A percentile compares a stretch with the other conserved stretches of the same genome.
Conservation (phyloP, 1,284 basidiomycete species). For the Ustilago trichophora region DNA sequence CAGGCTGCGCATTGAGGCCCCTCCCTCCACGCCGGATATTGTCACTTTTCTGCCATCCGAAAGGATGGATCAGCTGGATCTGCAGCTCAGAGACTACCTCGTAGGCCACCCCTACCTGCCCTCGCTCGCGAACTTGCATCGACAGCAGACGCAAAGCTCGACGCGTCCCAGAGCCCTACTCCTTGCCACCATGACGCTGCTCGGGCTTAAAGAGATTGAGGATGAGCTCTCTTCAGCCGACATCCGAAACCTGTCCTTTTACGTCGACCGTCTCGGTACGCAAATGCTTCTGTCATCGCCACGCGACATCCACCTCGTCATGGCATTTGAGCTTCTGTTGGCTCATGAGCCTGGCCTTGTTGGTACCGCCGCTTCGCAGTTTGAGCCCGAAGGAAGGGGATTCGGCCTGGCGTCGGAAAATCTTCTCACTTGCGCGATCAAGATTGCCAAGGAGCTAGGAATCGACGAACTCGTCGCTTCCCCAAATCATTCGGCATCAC, state of each 20-base stretch:
- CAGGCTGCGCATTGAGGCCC: constrained; percentile 13
- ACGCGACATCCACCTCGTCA: constrained; percentile 14
- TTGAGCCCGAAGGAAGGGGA: constrained; percentile 13
- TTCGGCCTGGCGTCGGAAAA: constrained; percentile 30
- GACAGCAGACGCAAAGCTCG: neutral
- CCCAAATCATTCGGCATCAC: neutral
- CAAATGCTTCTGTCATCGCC: constrained; percentile 27
- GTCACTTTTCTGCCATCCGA: constrained; percentile 3
- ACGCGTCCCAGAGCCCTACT: constrained; percentile 18
- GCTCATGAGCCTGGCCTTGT: constrained; percentile 33
- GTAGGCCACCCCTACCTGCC: constrained; percentile 31
- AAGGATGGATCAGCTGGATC: neutral
- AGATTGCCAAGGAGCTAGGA: constrained; percentile 17
- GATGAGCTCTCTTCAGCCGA: constrained; percentile 12
- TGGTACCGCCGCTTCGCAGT: constrained; percentile 19
- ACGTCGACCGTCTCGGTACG: constrained; percentile 20
- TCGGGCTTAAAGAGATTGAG: constrained; percentile 3
- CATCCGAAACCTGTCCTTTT: constrained; percentile 6
- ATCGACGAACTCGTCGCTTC: neutral
- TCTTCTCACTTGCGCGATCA: constrained; percentile 25
- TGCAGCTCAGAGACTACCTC: constrained; percentile 17
- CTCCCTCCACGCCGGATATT: constrained; percentile 15
- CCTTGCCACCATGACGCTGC: constrained; percentile 16
- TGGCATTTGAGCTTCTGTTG: constrained; percentile 27
- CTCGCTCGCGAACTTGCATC: constrained; percentile 1